These are phyloP conservation scores for Solanum bulbocastanum DNA, from an alignment of 257 asterid species.

Conservation along the genomic window DNA sequence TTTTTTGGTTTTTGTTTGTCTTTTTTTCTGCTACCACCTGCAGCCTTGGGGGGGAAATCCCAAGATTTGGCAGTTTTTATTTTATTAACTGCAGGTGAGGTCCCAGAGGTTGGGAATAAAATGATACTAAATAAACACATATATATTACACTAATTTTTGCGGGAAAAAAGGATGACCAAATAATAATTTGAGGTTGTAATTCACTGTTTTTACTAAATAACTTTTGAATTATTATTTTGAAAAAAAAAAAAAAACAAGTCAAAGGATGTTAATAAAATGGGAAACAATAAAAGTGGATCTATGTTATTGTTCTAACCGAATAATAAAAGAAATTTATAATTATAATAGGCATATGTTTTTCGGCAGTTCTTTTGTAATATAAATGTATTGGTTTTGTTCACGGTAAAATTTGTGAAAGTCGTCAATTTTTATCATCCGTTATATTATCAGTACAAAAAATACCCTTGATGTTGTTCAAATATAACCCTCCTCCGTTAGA, in stretches of 20 bases:
- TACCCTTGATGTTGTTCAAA: background rate
- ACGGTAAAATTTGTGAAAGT: background rate
- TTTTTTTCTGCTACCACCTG: background rate
- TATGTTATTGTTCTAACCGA: background rate
- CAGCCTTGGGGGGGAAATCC: background rate
- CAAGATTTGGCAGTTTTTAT: background rate
- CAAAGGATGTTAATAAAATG: background rate
- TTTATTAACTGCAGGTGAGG: background rate
- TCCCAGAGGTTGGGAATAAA: background rate
- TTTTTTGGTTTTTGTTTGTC: background rate
- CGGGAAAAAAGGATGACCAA: slow-evolving; percentile 29
- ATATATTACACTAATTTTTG: background rate
- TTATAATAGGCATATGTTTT: background rate
- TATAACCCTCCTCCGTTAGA: background rate
- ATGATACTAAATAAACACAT: background rate
- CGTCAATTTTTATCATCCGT: background rate
- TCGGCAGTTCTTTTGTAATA: background rate
- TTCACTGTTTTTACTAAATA: background rate
- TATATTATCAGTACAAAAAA: background rate
- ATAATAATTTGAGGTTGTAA: background rate
- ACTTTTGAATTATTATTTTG: background rate
- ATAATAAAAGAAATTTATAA: background rate
- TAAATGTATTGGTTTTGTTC: background rate
- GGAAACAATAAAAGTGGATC: background rate
- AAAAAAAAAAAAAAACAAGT: background rate